Base-by-base conservation (phyloP, 345 rosid genomes). In the Gossypium australe region DNA sequence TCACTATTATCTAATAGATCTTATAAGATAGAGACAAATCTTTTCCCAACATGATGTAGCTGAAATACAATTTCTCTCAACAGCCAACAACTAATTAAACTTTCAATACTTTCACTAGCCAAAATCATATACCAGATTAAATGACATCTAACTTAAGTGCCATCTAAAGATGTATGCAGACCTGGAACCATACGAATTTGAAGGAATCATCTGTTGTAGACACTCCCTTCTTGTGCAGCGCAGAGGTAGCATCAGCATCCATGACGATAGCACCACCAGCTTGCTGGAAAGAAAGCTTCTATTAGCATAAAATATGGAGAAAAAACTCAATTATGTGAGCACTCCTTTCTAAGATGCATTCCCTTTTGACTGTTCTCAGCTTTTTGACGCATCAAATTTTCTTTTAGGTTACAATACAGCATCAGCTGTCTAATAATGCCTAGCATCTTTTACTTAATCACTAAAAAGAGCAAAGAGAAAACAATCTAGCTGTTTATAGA, bases 231-330 rank as follows among this genome's bases (percentile, higher is more conserved):
- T 80, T 87, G 81, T 89, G 95, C 83, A 94, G 81, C 52, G 89
- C 77, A 74, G 95, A 87, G 24, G 98, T 94, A 73, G 98, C 96
- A 83, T 94, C 94, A 76, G 94, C 99, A 88, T 90, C 93, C 98
- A 95, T 89, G 75, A 82, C 85, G 76, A 95, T 87, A 73, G 91
- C 83, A 62, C 90, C 98, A 82, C 98, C 97, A 85, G 84, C 86
- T 92, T 91, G 95, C 98, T 92, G 90, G 70, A 27, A 82, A 11
- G n/a, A 70, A 76, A 10, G 43, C 56, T 67, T 48, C 41, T 47
- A 47, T 67, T 47, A 67, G 43, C 56, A 47, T 47, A 38, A 47
- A 7, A 13, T 12, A 22, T 24, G 41, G 52, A 1, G 13, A 58
- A 59, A 47, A 59, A 59, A 45, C 56, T n/a, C 48, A 38, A 20